phyloP scores from a whole-genome alignment of 768 basidiomycete species.

The Pisolithus sp. region DNA sequence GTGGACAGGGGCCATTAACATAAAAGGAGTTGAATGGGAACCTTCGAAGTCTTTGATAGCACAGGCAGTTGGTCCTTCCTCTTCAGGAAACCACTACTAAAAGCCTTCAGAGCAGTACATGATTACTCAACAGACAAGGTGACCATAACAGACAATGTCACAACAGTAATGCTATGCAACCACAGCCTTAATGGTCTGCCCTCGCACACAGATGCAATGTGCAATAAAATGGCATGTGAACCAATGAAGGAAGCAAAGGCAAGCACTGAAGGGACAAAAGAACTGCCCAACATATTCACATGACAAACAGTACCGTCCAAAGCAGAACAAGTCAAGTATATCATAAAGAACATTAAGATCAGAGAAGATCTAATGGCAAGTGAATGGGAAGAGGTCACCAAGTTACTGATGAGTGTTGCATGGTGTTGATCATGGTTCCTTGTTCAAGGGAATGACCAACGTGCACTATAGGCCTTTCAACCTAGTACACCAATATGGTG shows the following conservation, averaged over 20 bases:
- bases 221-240: neutral
- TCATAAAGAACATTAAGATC: too few species aligned
- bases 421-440: too few species aligned
- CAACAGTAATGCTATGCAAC: neutral
- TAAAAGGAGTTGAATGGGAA: neutral
- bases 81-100: slow-evolving; percentile 24
- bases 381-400: too few species aligned
- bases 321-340: slow-evolving; percentile 10
- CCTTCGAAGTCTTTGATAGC: slow-evolving; percentile 10
- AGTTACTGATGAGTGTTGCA: too few species aligned
- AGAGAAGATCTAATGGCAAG: too few species aligned
- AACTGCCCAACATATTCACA: neutral
- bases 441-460: too few species aligned
- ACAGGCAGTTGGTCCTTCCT: slow-evolving; percentile 22
- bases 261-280: too few species aligned
- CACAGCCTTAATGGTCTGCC: too few species aligned
- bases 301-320: neutral
- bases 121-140: slow-evolving; percentile 17
- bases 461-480: too few species aligned
- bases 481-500: too few species aligned
- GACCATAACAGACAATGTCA: neutral
- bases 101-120: slow-evolving; percentile 17
- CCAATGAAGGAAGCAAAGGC: too few species aligned
- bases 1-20: slow-evolving; percentile 1
- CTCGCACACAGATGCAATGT: neutral